Conservation (phyloP, 176 grass and related monocot species). For the Elaeis guineensis region DNA sequence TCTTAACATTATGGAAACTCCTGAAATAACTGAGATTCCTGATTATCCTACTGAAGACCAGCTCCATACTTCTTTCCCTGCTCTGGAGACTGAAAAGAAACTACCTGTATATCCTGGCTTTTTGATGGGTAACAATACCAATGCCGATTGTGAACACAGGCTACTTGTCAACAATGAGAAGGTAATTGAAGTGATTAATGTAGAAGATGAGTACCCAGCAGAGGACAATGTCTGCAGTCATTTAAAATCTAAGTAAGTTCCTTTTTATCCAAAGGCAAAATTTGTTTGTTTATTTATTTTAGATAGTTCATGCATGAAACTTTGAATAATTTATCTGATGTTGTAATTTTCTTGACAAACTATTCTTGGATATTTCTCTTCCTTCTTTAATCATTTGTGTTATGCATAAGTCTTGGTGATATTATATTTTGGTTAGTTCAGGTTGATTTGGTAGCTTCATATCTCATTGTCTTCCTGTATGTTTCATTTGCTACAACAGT, state of each 20-base stretch:
- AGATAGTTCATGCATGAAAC: no score
- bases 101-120: not conserved
- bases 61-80: slow-evolving; percentile 13
- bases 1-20: slow-evolving; percentile 25
- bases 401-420: no score
- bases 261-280: slow-evolving; percentile 7
- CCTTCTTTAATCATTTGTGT: no score
- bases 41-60: slow-evolving; percentile 14
- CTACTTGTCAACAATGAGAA: not conserved
- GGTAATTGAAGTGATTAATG: slow-evolving; percentile 35
- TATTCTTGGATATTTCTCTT: no score
- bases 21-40: slow-evolving; percentile 22
- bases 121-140: slow-evolving; percentile 23
- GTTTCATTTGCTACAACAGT: slow-evolving; percentile 27
- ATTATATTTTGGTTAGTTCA: no score
- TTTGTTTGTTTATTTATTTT: slow-evolving; percentile 6
- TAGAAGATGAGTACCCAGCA: slow-evolving; percentile 31
- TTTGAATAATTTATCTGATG: no score
- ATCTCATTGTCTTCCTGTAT: not conserved
- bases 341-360: no score
- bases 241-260: slow-evolving; percentile 33
- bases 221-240: slow-evolving; percentile 22
- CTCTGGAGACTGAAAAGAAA: slow-evolving; percentile 16
- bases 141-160: slow-evolving; percentile 2
- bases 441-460: no score